Percentiles rank a stretch among this genome's conserved stretches.
phyloP scores from a whole-genome alignment of 2,329 filamentous ascomycete genomes.

The Colletotrichum sp. region DNA sequence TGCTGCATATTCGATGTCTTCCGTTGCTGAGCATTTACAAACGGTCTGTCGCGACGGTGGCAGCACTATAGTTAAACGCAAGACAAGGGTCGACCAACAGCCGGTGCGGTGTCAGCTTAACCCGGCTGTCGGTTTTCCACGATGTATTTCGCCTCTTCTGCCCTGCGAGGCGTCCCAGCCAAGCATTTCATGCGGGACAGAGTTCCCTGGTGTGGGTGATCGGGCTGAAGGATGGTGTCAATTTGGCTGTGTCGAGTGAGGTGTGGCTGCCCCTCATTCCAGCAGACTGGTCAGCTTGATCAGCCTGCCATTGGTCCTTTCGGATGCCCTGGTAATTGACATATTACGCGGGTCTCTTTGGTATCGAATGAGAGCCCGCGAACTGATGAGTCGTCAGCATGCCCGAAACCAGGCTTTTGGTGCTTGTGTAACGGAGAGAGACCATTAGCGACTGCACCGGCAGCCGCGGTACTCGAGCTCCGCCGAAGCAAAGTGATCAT shows the following conservation, averaged over 20 bases:
- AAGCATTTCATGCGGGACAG: neutral
- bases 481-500: neutral
- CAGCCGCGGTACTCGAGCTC: neutral
- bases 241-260: neutral
- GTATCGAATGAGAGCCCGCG: neutral
- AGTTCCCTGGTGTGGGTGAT: neutral
- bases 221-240: neutral
- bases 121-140: neutral
- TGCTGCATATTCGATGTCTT: neutral
- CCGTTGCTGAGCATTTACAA: neutral
- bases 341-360: neutral
- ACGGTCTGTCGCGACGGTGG: neutral
- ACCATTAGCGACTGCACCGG: neutral
- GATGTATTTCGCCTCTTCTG: neutral
- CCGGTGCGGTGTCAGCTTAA: conserved; percentile 2
- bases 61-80: neutral
- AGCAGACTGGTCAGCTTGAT: conserved; percentile 2
- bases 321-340: neutral
- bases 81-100: neutral
- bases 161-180: neutral
- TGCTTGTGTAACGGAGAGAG: conserved; percentile 1
- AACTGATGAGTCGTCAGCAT: neutral
- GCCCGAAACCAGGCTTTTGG: neutral
- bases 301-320: neutral
- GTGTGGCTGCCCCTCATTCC: neutral